These are phyloP conservation scores for Exserohilum turcica DNA, from an alignment of 2,329 filamentous ascomycete genomes.

Conservation along the genomic window DNA sequence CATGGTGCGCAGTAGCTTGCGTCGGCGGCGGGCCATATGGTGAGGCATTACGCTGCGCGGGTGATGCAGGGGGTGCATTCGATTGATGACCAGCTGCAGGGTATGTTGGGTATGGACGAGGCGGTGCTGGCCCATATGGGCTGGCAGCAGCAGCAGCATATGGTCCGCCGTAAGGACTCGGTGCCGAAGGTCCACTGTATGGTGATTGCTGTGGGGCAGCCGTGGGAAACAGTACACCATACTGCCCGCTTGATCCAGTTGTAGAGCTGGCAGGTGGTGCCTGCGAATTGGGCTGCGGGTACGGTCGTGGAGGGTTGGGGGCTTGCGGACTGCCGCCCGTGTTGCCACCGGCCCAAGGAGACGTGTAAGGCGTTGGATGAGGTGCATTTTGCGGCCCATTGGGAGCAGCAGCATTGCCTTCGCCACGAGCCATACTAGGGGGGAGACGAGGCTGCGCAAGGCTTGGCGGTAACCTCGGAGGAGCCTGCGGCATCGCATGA, in stretches of 20 bases:
- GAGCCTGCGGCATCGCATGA: slow-evolving; percentile 38
- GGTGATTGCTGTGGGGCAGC: slow-evolving; percentile 31
- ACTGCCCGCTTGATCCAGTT: slow-evolving; percentile 36
- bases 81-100: slow-evolving; percentile 27
- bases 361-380: slow-evolving; percentile 42
- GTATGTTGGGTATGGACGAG: slow-evolving; percentile 38
- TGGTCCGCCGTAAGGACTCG: slow-evolving; percentile 37
- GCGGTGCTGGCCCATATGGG: slow-evolving; percentile 34
- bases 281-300: slow-evolving; percentile 35
- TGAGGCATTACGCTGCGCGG: slow-evolving; percentile 15
- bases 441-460: slow-evolving; percentile 41
- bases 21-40: slow-evolving; percentile 18
- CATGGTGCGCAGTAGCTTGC: slow-evolving; percentile 12
- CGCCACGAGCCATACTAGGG: slow-evolving; percentile 41
- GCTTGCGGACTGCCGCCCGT: slow-evolving; percentile 32
- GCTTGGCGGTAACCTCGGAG: slow-evolving; percentile 37
- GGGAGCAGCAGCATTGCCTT: slow-evolving; percentile 30
- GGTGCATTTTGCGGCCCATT: slow-evolving; percentile 34
- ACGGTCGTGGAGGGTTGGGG: slow-evolving; percentile 37
- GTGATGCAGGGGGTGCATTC: slow-evolving; percentile 16
- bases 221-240: slow-evolving; percentile 43
- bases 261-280: slow-evolving; percentile 29
- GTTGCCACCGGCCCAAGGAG: slow-evolving; percentile 44
- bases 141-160: slow-evolving; percentile 38
- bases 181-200: slow-evolving; percentile 25